Base-by-base conservation (phyloP, 106 monocot species). In the Phalaenopsis aphrodite region DNA sequence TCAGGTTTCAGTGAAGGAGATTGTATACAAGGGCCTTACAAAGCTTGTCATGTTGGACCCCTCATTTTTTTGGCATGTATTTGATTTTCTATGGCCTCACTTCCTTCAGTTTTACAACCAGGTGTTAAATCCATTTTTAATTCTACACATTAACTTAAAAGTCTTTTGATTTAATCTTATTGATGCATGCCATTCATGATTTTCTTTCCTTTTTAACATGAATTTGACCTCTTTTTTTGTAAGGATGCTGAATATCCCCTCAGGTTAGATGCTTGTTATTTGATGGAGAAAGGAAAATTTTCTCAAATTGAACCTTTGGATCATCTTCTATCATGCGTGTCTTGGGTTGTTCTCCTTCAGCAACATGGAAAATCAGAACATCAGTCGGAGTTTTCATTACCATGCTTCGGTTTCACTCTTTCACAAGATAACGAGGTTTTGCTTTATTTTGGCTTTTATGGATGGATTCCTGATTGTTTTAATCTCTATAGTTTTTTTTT, bases 71-170 rank as follows among this genome's bases (percentile, higher is more conserved):
- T 86, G 81, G 41, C 77, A 64, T 83, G 80, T 94, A 42, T 83
- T 94, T 74, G 90, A 94, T 86, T 84, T 98, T 79, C 88, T 98
- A 39, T 89, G 94, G 98, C 92, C 92, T 84, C 98, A 98, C 66
- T 98, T 98, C 80, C 81, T 85, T 78, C 84, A 74, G 14, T 92
- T 89, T 80, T 98, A 91, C 79, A 81, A 41, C 30, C 82, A 94
- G 92, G 98, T 94, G 75, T 47, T 57, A 24, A 48, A 30, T 78
- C 15, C 42, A 56, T 77, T 24, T 69, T 78, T 39, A 18, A 64
- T 65, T n/a, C 45, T 67, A 11, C 46, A 42, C 39, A 47, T 66
- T 78, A 23, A 1, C 24, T 58, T 42, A 30, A 15, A 5, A 23
- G 5, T 68, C 15, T 71, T 21, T 65, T 30, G 15, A 41, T 45